Evolutionary conservation across 768 basidiomycete species (phyloP).

Genomic region (Pleurotus salmoneostramineus): DNA sequence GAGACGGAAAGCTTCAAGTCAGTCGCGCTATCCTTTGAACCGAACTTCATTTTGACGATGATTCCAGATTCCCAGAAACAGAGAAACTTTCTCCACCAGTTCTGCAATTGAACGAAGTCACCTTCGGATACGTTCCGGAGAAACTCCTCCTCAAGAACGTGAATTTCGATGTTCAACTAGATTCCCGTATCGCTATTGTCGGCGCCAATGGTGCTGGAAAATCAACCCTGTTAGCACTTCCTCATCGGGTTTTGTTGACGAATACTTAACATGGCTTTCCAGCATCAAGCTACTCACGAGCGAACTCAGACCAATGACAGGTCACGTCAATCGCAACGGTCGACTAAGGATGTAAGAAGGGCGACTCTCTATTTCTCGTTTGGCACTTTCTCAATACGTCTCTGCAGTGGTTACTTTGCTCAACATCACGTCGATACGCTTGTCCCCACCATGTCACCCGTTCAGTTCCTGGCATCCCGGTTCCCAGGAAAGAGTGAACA

Average conservation of each 20-base stretch:
- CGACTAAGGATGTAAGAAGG: conserved; percentile 71
- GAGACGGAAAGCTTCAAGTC: conserved; percentile 93
- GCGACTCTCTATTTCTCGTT: neutral
- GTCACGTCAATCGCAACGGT: conserved; percentile 88
- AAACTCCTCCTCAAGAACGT: conserved; percentile 73
- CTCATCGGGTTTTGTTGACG: neutral
- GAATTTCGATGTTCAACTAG: conserved; percentile 91
- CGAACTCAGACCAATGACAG: conserved; percentile 68
- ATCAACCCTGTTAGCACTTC: conserved; percentile 71
- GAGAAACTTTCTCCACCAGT: conserved; percentile 98
- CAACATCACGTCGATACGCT: conserved; percentile 95
- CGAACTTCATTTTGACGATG: neutral
- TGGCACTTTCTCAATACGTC: conserved; percentile 6
- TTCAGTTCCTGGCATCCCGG: conserved; percentile 86
- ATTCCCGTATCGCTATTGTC: conserved; percentile 92
- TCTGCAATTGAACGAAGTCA: conserved; percentile 86
- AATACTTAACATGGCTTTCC: conserved; percentile 9
- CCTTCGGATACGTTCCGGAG: conserved; percentile 81
- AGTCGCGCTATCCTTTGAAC: conserved; percentile 6
- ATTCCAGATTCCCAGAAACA: conserved; percentile 80
- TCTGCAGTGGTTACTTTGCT: conserved; percentile 80
- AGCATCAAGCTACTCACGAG: conserved; percentile 93
- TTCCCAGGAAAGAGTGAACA: conserved; percentile 96
- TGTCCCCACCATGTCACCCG: conserved; percentile 80
- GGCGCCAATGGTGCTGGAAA: conserved; percentile 97